Percentiles rank a stretch among this genome's conserved stretches.
Evolutionary conservation across 352 stramenopile species (phyloP).

Genomic region (Phytophthora idaei): DNA sequence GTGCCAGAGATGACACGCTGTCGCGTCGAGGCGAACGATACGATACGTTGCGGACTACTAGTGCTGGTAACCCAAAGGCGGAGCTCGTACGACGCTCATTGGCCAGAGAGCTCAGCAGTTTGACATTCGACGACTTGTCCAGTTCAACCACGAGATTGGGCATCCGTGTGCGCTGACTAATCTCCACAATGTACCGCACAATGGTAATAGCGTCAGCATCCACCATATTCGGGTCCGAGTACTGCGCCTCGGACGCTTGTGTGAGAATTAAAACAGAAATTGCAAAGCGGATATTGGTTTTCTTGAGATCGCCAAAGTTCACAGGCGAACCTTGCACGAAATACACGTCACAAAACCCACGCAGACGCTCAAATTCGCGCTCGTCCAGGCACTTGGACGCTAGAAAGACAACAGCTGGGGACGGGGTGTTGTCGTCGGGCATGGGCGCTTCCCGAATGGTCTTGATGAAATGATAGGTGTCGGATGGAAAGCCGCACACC

Average conservation of each 20-base stretch:
- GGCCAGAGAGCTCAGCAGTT: conserved; percentile 72
- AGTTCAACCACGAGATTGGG: conserved; percentile 80
- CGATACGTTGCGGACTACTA: conserved; percentile 48
- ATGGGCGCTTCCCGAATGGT: conserved; percentile 66
- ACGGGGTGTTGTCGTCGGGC: conserved; percentile 42
- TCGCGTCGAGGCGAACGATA: conserved; percentile 52
- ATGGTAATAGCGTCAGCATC: conserved; percentile 84
- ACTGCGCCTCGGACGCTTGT: conserved; percentile 48
- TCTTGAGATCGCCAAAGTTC: conserved; percentile 75
- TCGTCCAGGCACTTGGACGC: conserved; percentile 53
- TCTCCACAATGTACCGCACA: conserved; percentile 83
- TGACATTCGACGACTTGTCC: conserved; percentile 77
- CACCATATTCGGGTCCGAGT: conserved; percentile 83
- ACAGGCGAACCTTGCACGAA: conserved; percentile 76
- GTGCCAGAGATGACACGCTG: conserved; percentile 14
- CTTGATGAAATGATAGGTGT: conserved; percentile 75
- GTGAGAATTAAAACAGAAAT: conserved; percentile 74
- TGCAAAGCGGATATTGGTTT: conserved; percentile 62
- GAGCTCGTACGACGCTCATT: conserved; percentile 54
- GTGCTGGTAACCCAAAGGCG: conserved; percentile 43
- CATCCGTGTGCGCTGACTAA: conserved; percentile 65
- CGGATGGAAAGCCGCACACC: conserved; percentile 67
- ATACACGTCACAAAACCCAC: conserved; percentile 62
- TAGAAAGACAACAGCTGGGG: conserved; percentile 65
- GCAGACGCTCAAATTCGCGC: conserved; percentile 59